phyloP scores from a whole-genome alignment of 257 asterid species.

The Gentiana macrophylla region DNA sequence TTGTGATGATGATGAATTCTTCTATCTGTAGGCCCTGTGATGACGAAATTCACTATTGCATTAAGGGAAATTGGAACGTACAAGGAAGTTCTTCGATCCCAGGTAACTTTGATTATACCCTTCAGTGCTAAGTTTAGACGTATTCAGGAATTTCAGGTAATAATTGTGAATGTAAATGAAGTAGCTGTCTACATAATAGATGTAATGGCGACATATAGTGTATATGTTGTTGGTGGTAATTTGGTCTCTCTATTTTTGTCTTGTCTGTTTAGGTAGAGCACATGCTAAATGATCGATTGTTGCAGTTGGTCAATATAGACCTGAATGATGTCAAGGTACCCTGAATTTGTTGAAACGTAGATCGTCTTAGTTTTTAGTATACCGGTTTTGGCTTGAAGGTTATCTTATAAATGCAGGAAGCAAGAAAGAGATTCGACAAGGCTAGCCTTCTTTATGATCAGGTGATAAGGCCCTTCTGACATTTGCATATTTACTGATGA shows the following conservation, averaged over 20 bases:
- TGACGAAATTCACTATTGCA: slow-evolving; percentile 98
- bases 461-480: slow-evolving; percentile 31
- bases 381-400: slow-evolving; percentile 16
- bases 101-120: slow-evolving; percentile 36
- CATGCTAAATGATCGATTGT: slow-evolving; percentile 80
- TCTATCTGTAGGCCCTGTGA: slow-evolving; percentile 74
- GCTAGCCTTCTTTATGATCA: slow-evolving; percentile 96
- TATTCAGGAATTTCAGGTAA: no score
- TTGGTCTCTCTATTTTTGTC: background rate
- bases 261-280: slow-evolving; percentile 83
- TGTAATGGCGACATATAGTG: no score
- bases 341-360: slow-evolving; percentile 2
- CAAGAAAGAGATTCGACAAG: slow-evolving; percentile 93
- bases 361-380: slow-evolving; percentile 4
- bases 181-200: no score
- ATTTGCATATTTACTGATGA: background rate
- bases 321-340: slow-evolving; percentile 94
- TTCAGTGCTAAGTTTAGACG: no score
- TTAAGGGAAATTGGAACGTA: slow-evolving; percentile 98
- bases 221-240: background rate
- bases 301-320: slow-evolving; percentile 90
- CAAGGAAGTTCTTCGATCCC: slow-evolving; percentile 99
- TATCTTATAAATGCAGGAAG: slow-evolving; percentile 82
- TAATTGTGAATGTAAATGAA: no score
- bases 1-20: slow-evolving; percentile 13